Evolutionary conservation across 441 rosid species (phyloP).

Genomic region (Erodium chrysanthum): DNA sequence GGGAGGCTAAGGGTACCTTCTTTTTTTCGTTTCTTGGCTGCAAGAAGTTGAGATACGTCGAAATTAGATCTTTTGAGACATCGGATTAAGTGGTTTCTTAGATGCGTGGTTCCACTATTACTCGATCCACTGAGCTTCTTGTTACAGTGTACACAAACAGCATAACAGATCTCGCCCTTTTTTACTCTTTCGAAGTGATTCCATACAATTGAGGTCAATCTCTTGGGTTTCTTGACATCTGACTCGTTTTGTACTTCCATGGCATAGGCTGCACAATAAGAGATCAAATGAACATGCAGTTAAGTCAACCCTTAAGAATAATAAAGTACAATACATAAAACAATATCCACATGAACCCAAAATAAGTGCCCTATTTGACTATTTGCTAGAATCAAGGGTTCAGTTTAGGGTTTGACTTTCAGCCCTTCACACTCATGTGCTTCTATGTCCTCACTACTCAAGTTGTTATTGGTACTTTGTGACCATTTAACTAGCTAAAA

Average conservation of each 20-base stretch:
- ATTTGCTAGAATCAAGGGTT: not conserved
- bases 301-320: not conserved
- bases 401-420: too few species aligned
- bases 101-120: constrained; percentile 95
- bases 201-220: constrained; percentile 93
- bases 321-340: not conserved
- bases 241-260: constrained; percentile 70
- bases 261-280: constrained; percentile 22
- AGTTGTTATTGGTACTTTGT: too few species aligned
- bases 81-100: constrained; percentile 84
- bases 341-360: not conserved
- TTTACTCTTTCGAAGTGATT: constrained; percentile 87
- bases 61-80: constrained; percentile 75
- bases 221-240: constrained; percentile 64
- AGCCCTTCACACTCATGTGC: too few species aligned
- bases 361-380: not conserved
- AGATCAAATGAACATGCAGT: not conserved
- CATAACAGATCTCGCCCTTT: constrained; percentile 80
- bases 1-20: constrained; percentile 46
- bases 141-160: constrained; percentile 80
- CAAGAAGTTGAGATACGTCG: constrained; percentile 70
- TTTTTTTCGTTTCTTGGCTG: constrained; percentile 65
- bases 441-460: too few species aligned
- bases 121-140: constrained; percentile 95
- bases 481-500: not conserved